Evolutionary conservation across 768 basidiomycete species (phyloP).

Genomic region (Cyathus striatus): DNA sequence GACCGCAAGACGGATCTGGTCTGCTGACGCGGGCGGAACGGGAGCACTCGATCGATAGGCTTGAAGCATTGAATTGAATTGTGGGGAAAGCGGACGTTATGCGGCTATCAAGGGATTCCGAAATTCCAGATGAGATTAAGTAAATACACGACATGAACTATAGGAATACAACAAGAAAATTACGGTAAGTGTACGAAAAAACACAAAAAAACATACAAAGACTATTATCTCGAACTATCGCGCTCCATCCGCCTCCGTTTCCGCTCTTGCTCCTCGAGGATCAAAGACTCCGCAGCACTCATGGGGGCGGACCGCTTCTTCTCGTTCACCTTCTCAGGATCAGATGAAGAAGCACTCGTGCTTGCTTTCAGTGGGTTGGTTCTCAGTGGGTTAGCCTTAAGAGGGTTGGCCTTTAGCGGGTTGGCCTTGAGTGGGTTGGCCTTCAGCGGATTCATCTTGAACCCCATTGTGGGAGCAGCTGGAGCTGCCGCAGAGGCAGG

Average conservation of each 20-base stretch:
- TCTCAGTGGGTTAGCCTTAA: constrained; percentile 64
- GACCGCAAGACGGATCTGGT: too few species aligned
- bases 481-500: constrained; percentile 28
- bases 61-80: too few species aligned
- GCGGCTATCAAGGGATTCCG: too few species aligned
- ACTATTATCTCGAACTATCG: constrained; percentile 28
- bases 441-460: constrained; percentile 67
- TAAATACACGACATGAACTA: too few species aligned
- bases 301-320: constrained; percentile 64
- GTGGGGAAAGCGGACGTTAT: too few species aligned
- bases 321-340: constrained; percentile 34
- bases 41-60: too few species aligned
- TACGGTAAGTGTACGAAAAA: too few species aligned
- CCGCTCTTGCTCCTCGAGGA: constrained; percentile 87
- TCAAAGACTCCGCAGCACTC: constrained; percentile 82
- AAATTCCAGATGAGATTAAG: too few species aligned
- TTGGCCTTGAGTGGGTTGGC: constrained; percentile 54
- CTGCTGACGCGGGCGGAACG: too few species aligned
- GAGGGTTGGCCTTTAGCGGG: constrained; percentile 49
- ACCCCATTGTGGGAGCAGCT: constrained; percentile 29
- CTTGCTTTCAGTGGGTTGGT: constrained; percentile 69
- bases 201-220: constrained; percentile 14
- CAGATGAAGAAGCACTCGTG: constrained; percentile 24
- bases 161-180: too few species aligned
- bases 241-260: constrained; percentile 76